Evolutionary conservation across 1,139 yeast species (phyloP).

Genomic region (Candida pseudoviswanathii): DNA sequence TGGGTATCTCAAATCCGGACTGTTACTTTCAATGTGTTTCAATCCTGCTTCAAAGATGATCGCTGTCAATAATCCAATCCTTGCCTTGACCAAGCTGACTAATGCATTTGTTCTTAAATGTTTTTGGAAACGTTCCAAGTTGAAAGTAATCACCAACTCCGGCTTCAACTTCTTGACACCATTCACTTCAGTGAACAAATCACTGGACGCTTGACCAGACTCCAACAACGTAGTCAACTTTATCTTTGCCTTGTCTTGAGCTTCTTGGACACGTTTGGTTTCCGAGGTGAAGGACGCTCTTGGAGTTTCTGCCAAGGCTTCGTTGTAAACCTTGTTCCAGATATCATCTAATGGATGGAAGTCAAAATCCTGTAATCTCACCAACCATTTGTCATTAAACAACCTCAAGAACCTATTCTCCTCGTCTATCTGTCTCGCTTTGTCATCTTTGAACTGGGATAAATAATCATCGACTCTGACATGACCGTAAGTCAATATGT

Average conservation of each 20-base stretch:
- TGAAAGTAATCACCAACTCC: slow-evolving; percentile 58
- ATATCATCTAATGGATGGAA: slow-evolving; percentile 54
- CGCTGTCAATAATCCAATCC: slow-evolving; percentile 72
- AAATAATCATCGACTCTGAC: slow-evolving; percentile 64
- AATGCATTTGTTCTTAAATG: slow-evolving; percentile 66
- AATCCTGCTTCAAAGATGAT: slow-evolving; percentile 65
- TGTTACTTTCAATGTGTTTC: slow-evolving; percentile 55
- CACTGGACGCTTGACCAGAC: slow-evolving; percentile 29
- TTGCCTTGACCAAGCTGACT: slow-evolving; percentile 60
- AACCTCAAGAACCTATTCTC: slow-evolving; percentile 46
- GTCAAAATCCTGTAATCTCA: slow-evolving; percentile 38
- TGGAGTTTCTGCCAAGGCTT: slow-evolving; percentile 52
- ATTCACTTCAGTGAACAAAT: slow-evolving; percentile 30
- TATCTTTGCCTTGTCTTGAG: slow-evolving; percentile 59
- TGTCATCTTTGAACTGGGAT: slow-evolving; percentile 33
- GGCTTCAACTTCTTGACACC: slow-evolving; percentile 49
- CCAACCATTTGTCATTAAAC: slow-evolving; percentile 60
- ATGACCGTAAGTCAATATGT: slow-evolving; percentile 65
- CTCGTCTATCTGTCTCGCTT: slow-evolving; percentile 20
- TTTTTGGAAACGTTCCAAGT: slow-evolving; percentile 68
- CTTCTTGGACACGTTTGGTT: slow-evolving; percentile 64
- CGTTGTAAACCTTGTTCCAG: slow-evolving; percentile 57
- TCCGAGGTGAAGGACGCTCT: slow-evolving; percentile 56
- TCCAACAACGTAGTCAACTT: slow-evolving; percentile 42
- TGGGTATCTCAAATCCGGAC: slow-evolving; percentile 43